Conservation (phyloP, 2,329 filamentous ascomycete genomes). For the Chrysosporium keratinophilum region DNA sequence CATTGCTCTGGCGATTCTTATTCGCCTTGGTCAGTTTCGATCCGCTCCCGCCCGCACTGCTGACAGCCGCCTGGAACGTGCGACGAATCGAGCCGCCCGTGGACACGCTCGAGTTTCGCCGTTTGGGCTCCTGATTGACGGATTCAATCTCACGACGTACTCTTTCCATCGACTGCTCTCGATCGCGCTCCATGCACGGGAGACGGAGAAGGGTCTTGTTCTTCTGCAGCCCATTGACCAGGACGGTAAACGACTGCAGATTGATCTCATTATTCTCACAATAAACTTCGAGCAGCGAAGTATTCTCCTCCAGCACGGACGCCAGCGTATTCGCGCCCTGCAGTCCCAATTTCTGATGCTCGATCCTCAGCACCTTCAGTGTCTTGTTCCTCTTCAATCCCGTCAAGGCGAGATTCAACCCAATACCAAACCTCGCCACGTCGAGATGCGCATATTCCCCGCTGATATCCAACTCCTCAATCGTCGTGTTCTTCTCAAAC, state of each 20-base stretch:
- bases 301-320: constrained; percentile 56
- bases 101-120: constrained; percentile 19
- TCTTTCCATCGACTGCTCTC: constrained; percentile 50
- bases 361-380: constrained; percentile 52
- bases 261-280: constrained; percentile 64
- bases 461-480: constrained; percentile 59
- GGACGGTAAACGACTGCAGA: constrained; percentile 57
- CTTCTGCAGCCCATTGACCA: constrained; percentile 57
- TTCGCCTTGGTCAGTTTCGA: constrained; percentile 27
- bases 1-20: constrained; percentile 11
- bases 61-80: constrained; percentile 34
- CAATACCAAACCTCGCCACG: constrained; percentile 57
- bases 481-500: constrained; percentile 56
- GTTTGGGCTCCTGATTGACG: constrained; percentile 34
- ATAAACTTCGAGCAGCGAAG: constrained; percentile 52
- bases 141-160: constrained; percentile 47
- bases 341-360: constrained; percentile 58
- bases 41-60: constrained; percentile 21
- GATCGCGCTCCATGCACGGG: constrained; percentile 53
- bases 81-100: constrained; percentile 35
- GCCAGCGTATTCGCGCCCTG: constrained; percentile 60
- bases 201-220: constrained; percentile 55
- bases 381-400: constrained; percentile 55
- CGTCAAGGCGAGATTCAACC: constrained; percentile 54
- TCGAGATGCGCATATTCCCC: constrained; percentile 63